Evolutionary conservation across 2,329 filamentous ascomycete genomes (phyloP).

Genomic region (Intubia oerlemansii): DNA sequence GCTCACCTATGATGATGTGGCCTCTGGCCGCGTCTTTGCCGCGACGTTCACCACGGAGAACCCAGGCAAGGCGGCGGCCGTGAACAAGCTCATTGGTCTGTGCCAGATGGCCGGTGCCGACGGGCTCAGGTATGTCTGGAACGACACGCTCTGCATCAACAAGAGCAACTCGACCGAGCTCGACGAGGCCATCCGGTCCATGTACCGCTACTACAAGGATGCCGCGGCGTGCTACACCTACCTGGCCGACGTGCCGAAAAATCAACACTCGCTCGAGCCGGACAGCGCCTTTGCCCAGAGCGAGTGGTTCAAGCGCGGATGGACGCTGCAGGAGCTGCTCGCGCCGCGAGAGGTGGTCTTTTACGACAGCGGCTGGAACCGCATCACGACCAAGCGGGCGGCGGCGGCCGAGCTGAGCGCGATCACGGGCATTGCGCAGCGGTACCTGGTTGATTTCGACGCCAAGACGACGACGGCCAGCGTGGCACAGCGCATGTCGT

Average conservation of each 20-base stretch:
- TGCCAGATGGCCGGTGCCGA: conserved; percentile 4
- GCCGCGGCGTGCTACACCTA: conserved; percentile 5
- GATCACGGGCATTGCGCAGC: conserved; percentile 5
- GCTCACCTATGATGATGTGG: conserved; percentile 7
- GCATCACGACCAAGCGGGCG: too few relatives aligned
- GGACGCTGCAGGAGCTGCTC: too few relatives aligned
- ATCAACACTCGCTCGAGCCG: not conserved
- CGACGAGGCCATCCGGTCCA: conserved; percentile 8
- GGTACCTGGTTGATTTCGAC: too few relatives aligned
- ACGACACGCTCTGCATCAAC: conserved; percentile 9
- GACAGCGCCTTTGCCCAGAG: not conserved
- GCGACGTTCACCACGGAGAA: too few relatives aligned
- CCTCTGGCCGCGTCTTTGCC: too few relatives aligned
- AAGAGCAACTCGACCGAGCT: conserved; percentile 7
- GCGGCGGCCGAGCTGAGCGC: too few relatives aligned
- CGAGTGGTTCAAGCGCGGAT: conserved; percentile 7
- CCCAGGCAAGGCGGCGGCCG: conserved; percentile 2
- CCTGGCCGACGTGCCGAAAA: conserved; percentile 1
- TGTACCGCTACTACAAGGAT: conserved; percentile 7
- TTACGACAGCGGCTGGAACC: conserved; percentile 5
- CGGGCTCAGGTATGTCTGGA: conserved; percentile 4
- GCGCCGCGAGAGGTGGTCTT: conserved; percentile 5
- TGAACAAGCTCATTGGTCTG: conserved; percentile 4
- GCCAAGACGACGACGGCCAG: too few relatives aligned
- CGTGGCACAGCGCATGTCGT: conserved; percentile 6